Base-by-base conservation (phyloP, 2,329 filamentous ascomycete species). In the Geosmithia putterillii region DNA sequence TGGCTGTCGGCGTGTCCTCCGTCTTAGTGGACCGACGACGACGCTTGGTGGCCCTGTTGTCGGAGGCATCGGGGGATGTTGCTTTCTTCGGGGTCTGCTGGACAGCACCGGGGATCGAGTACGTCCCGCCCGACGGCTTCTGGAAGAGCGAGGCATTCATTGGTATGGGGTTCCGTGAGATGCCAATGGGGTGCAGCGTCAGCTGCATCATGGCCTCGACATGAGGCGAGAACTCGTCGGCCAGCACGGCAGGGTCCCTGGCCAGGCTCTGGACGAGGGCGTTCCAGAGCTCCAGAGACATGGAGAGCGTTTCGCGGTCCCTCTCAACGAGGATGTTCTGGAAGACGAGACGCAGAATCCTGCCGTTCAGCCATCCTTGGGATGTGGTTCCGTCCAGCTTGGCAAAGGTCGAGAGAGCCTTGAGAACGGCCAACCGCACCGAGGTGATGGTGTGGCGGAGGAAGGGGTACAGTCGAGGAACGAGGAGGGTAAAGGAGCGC, bases 381-480 rank as follows among this genome's bases (percentile, higher is more conserved):
- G 86, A 87, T n/a, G 67, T 66, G 42, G 85, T 79, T 42, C 81
- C 81, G 47, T 89, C 85, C 19, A 98, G 81, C 51, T 86, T 83
- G 52, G 95, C 77, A 63, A 98, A 98, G 0, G 92, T 98, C 53
- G 89, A 79, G 23, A 98, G 70, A 32, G 92, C 92, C 54, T 94
- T 87, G 40, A 98, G 71, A 4, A 98, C 92, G 9, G 92, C 90
- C 36, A 90, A 82, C 43, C 92, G 85, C 41, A 98, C 92, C 44
- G 86, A 95, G 1, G 88, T 95, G 53, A 98, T 96, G 7, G 94
- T 98, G 60, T 98, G 92, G 45, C 92, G 83, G 38, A 98, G 68
- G 71, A 98, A 98, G 3, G 90, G 90, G 56, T 95, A 98, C 3
- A 98, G 77, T 39, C 92, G 80, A 20, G 94, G 92, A 5, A 98